phyloP scores from a whole-genome alignment of 192 early-diverging fungal genomes.

The Backusella parvicylindrica region DNA sequence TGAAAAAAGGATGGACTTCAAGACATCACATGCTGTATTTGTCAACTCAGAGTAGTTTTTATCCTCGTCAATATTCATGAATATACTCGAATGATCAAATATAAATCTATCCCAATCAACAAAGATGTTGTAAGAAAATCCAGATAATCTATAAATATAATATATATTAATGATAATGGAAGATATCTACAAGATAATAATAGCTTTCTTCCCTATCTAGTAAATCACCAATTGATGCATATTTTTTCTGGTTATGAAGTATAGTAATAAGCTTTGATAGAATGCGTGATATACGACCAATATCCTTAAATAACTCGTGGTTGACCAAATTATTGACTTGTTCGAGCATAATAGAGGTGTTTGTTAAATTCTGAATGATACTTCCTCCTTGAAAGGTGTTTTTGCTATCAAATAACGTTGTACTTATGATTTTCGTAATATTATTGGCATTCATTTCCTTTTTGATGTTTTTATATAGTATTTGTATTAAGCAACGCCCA shows the following conservation, averaged over 20 bases:
- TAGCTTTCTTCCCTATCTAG: neutral
- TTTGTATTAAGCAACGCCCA: slow-evolving; percentile 18
- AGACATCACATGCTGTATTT: slow-evolving; percentile 31
- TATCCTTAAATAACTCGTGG: slow-evolving; percentile 24
- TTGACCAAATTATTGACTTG: neutral
- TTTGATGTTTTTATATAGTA: neutral
- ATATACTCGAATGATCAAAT: neutral
- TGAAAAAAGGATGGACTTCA: slow-evolving; percentile 46
- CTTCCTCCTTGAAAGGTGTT: slow-evolving; percentile 17
- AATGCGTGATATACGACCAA: slow-evolving; percentile 24
- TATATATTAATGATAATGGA: neutral
- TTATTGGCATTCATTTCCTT: neutral
- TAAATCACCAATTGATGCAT: neutral
- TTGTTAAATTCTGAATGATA: neutral
- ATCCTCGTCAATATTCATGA: neutral
- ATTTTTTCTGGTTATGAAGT: neutral
- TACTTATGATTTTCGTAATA: neutral
- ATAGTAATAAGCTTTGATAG: slow-evolving; percentile 14
- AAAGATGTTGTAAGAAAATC: slow-evolving; percentile 7
- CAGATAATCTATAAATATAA: neutral
- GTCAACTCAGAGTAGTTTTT: neutral
- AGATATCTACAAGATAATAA: neutral
- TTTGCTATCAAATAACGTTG: slow-evolving; percentile 10
- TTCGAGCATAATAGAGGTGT: neutral
- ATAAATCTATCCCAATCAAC: slow-evolving; percentile 19